phyloP scores from a whole-genome alignment of 2,329 filamentous ascomycete species.

The Elsinoe necatrix region DNA sequence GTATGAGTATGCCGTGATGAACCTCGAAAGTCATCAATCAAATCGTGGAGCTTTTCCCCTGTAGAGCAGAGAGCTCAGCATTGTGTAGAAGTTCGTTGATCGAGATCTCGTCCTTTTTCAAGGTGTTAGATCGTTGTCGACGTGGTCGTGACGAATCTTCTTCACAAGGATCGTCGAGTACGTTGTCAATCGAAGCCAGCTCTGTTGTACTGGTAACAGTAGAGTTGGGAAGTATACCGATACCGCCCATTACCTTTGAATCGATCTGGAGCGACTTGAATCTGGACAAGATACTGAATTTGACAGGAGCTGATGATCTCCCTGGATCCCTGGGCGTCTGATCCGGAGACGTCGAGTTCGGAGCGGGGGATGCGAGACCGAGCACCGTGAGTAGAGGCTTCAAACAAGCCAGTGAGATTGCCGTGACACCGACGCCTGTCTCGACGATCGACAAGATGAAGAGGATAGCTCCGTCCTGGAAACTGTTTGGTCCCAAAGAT shows the following conservation, averaged over 20 bases:
- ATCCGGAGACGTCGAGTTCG: not conserved
- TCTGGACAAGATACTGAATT: not conserved
- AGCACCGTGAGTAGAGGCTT: not conserved
- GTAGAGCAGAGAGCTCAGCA: not conserved
- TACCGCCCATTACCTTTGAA: not conserved
- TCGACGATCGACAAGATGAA: constrained; percentile 6
- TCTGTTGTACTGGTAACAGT: not conserved
- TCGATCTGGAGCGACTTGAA: constrained; percentile 10
- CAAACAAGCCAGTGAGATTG: constrained; percentile 1
- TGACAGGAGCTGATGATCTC: not conserved
- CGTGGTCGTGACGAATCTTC: not conserved
- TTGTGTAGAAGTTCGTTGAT: not conserved
- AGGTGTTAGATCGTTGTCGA: not conserved
- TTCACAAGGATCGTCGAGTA: not conserved
- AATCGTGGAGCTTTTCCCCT: not conserved
- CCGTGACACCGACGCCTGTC: constrained; percentile 2
- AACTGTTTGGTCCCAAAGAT: not conserved
- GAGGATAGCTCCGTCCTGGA: not conserved
- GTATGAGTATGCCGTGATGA: too few species aligned
- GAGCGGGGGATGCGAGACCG: not conserved
- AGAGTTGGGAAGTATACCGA: constrained; percentile 4
- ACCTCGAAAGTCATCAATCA: not conserved
- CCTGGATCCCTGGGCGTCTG: not conserved
- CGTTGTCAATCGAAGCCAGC: not conserved
- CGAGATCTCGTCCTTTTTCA: not conserved